Conservation (phyloP, 2,329 filamentous ascomycete species). For the Microcyclospora pomicola region DNA sequence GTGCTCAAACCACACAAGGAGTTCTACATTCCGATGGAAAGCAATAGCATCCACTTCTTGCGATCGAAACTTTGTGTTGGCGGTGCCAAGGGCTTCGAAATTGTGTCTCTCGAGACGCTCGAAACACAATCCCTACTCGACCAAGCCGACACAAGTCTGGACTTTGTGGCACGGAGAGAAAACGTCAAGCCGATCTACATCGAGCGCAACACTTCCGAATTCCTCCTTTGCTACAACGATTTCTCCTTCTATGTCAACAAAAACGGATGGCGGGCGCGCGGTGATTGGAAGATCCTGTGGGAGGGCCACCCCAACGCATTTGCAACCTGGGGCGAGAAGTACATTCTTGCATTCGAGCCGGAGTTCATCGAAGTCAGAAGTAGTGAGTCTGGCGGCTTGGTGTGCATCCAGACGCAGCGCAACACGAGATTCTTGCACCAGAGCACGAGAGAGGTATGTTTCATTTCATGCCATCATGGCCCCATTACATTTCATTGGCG, state of each 20-base stretch:
- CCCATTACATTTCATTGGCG: not conserved
- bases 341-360: constrained; percentile 91
- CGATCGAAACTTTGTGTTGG: constrained; percentile 94
- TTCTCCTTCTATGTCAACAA: constrained; percentile 99
- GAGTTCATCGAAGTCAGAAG: constrained; percentile 96
- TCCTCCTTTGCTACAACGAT: constrained; percentile 93
- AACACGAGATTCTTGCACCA: constrained; percentile 97
- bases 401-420: constrained; percentile 91
- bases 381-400: constrained; percentile 78
- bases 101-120: constrained; percentile 91
- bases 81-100: constrained; percentile 89
- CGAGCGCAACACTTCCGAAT: constrained; percentile 91
- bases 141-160: constrained; percentile 91
- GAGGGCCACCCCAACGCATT: constrained; percentile 87
- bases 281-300: constrained; percentile 97
- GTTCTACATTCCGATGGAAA: constrained; percentile 97
- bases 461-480: not conserved
- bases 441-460: constrained; percentile 81
- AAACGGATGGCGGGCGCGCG: constrained; percentile 90
- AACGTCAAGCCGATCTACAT: constrained; percentile 84
- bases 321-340: constrained; percentile 78
- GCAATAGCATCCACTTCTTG: constrained; percentile 95
- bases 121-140: constrained; percentile 95
- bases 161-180: constrained; percentile 90
- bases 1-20: constrained; percentile 96